Percentiles rank a stretch among this genome's conserved stretches.
These are phyloP conservation scores for Nymphaea colorata DNA, from an alignment of 164 flowering plant genomes.

Conservation along the genomic window DNA sequence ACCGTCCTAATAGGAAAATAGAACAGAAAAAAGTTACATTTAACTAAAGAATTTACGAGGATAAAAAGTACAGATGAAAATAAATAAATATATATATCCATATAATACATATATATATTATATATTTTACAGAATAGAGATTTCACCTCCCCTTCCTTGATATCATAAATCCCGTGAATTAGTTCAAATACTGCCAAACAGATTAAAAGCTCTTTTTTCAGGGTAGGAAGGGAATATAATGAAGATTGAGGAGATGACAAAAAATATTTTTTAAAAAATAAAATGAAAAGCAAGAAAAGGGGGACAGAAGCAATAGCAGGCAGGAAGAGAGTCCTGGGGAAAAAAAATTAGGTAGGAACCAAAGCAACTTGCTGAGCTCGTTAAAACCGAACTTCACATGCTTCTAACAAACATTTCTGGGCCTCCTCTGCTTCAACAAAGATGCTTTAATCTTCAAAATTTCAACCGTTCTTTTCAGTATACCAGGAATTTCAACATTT, in stretches of 20 bases:
- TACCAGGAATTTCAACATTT: not conserved
- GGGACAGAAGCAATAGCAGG: not conserved
- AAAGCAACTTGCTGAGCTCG: not conserved
- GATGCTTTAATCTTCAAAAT: not conserved
- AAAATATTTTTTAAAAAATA: too few species aligned
- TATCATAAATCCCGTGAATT: not conserved
- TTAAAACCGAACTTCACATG: too few species aligned
- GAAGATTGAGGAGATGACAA: not conserved
- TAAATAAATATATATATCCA: too few species aligned
- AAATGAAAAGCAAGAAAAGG: not conserved
- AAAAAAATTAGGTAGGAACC: not conserved
- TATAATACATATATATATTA: too few species aligned
- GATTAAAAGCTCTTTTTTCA: too few species aligned
- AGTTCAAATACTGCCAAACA: not conserved
- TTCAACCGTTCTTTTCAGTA: not conserved
- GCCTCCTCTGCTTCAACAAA: too few species aligned
- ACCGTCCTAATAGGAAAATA: not conserved
- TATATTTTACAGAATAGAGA: not conserved
- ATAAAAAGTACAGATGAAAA: not conserved
- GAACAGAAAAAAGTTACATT: not conserved
- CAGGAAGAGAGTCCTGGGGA: not conserved
- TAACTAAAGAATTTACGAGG: not conserved
- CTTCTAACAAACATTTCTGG: too few species aligned
- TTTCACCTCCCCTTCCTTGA: not conserved
- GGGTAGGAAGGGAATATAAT: not conserved